A percentile compares a stretch with the other conserved stretches of the same genome.
Evolutionary conservation across 305 asterid genomes (phyloP).

Genomic region (Striga hermonthica): DNA sequence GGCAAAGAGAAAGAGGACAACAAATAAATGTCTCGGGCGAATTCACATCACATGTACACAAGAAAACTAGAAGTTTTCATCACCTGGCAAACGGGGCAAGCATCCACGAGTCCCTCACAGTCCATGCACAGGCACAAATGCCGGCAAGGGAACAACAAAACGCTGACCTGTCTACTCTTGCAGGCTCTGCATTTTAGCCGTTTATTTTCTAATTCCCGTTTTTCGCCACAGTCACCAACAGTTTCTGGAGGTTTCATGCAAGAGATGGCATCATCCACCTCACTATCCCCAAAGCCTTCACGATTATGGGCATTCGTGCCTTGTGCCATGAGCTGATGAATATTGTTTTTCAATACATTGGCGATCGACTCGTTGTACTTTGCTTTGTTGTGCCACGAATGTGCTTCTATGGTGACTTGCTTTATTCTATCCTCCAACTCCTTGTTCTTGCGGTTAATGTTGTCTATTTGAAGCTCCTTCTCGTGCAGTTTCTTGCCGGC

Average conservation of each 20-base stretch:
- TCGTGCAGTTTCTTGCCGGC: conserved; percentile 46
- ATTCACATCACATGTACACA: conserved; percentile 43
- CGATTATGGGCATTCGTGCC: conserved; percentile 38
- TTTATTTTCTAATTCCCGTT: conserved; percentile 25
- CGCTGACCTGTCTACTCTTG: conserved; percentile 39
- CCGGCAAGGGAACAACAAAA: conserved; percentile 64
- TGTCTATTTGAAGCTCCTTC: conserved; percentile 58
- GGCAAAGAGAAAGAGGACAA: too few relatives aligned
- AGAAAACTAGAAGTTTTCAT: conserved; percentile 66
- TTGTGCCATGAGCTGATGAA: conserved; percentile 61
- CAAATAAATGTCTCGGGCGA: too few relatives aligned
- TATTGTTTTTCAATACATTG: conserved; percentile 51
- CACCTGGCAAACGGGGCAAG: conserved; percentile 70
- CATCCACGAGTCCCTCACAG: conserved; percentile 51
- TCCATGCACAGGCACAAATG: conserved; percentile 63
- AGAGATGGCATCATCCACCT: conserved; percentile 60
- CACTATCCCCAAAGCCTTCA: conserved; percentile 74
- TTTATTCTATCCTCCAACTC: conserved; percentile 59
- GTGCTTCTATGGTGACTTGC: conserved; percentile 66
- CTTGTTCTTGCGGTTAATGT: conserved; percentile 54
- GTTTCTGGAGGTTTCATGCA: conserved; percentile 33
- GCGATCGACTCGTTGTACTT: conserved; percentile 69
- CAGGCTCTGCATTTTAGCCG: conserved; percentile 49
- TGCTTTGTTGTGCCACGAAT: conserved; percentile 68
- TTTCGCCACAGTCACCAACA: conserved; percentile 5